Conservation (phyloP, 805 yeast species). For the Ogataea minuta region DNA sequence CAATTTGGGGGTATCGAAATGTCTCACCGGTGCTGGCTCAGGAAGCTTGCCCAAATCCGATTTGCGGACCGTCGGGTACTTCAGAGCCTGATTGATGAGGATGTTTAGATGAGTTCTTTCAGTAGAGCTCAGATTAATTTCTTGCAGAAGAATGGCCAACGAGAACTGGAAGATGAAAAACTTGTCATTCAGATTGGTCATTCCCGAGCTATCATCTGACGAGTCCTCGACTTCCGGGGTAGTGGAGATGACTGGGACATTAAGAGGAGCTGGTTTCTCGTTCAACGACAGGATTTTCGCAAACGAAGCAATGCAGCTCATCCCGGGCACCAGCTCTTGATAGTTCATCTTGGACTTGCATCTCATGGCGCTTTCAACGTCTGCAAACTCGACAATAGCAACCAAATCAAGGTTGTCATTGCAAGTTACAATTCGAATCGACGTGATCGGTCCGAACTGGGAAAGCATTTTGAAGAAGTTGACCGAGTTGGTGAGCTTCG, state of each 20-base stretch:
- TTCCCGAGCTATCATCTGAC: constrained; percentile 13
- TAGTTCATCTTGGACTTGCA: constrained; percentile 80
- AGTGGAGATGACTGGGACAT: constrained; percentile 14
- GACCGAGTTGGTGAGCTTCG: constrained; percentile 44
- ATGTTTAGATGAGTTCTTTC: constrained; percentile 45
- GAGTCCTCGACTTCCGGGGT: constrained; percentile 17
- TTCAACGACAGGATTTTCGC: constrained; percentile 57
- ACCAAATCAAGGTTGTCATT: constrained; percentile 33
- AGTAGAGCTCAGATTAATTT: constrained; percentile 39
- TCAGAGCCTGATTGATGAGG: constrained; percentile 43
- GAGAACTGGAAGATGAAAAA: constrained; percentile 20
- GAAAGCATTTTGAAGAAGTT: constrained; percentile 52
- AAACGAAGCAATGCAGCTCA: constrained; percentile 74
- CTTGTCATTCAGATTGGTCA: constrained; percentile 25
- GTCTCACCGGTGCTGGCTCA: constrained; percentile 63
- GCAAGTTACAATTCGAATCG: constrained; percentile 57
- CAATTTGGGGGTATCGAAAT: constrained; percentile 83
- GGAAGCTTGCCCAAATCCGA: constrained; percentile 73
- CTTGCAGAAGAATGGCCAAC: constrained; percentile 15
- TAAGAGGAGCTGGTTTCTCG: constrained; percentile 13
- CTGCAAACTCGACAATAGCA: constrained; percentile 71
- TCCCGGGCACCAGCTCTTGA: constrained; percentile 77
- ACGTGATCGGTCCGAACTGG: constrained; percentile 58
- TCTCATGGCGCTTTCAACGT: constrained; percentile 71
- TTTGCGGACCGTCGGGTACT: constrained; percentile 43